Evolutionary conservation across 1,284 basidiomycete genomes (phyloP), one percentile per base, ranked within the genome.

Genomic region (Peniophora sp.): DNA sequence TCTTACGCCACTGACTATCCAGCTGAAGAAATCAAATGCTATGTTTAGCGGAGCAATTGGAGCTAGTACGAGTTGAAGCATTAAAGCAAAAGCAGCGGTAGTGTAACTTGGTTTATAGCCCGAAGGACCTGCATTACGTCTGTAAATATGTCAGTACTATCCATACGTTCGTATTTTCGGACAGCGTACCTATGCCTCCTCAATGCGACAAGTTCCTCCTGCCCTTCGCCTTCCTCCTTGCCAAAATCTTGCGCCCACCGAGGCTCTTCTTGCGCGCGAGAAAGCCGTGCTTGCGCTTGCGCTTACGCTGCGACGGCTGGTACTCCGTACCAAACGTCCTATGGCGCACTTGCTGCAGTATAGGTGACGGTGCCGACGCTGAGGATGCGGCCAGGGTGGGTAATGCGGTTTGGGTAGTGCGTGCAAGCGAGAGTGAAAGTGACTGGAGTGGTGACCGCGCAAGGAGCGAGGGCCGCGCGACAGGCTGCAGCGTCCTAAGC

Each of bases 281-380:
- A 65, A 93, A 96, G 9, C 92, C 92, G 63, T 93, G 90, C 66
- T 86, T 89, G 55, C 89, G 78, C 72, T 96, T 96, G 48, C 92
- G 73, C 64, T 89, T 89, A 48, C 91, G 75, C 69, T 93, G 91
- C 0, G 86, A 90, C 2, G 92, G 92, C 63, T 94, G 91, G 64
- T 94, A 96, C 65, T 92, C 88, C 32, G 78, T 75, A 32, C 91
- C 91, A 34, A 73, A 68, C 45, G 76, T 68, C 27, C 63, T 67
- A 58, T 69, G 73, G 14, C 82, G 76, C 14, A 72, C 65, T 58
- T 81, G 79, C 38, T 72, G 64, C 9, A 71, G 16, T 14, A 54
- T 27, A 5, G 61, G 48, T 10, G 44, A 3, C 5, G 27, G 27
- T 32, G 38, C 16, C 38, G 19, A n/a, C 16, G 19, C 38, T 8